phyloP scores from a whole-genome alignment of 140 eudicot genomes.

The Cichorium intybus region DNA sequence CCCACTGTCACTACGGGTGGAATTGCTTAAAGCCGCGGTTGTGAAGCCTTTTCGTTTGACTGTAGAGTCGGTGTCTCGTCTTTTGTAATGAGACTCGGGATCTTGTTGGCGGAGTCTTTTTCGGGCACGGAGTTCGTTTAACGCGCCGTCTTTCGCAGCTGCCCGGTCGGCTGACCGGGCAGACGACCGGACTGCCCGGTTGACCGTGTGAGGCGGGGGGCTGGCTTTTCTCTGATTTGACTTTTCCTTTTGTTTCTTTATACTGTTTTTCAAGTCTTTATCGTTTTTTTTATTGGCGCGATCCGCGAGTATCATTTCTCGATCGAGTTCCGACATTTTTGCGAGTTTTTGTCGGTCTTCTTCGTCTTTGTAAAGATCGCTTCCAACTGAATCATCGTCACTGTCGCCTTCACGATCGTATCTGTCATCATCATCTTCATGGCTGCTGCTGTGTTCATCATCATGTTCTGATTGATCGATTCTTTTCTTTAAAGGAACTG shows the following conservation, averaged over 20 bases:
- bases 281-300: slow-evolving; percentile 68
- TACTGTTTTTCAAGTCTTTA: slow-evolving; percentile 46
- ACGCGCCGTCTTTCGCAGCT: slow-evolving; percentile 55
- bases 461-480: slow-evolving; percentile 61
- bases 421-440: slow-evolving; percentile 50
- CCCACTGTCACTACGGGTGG: slow-evolving; percentile 55
- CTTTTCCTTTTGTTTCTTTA: slow-evolving; percentile 52
- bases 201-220: slow-evolving; percentile 52
- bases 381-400: slow-evolving; percentile 82
- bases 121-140: slow-evolving; percentile 48
- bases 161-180: slow-evolving; percentile 66
- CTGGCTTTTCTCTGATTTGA: slow-evolving; percentile 46
- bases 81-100: slow-evolving; percentile 42
- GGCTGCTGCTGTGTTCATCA: slow-evolving; percentile 68
- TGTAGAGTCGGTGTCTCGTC: slow-evolving; percentile 49
- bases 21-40: slow-evolving; percentile 40
- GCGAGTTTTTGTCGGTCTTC: slow-evolving; percentile 72
- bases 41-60: slow-evolving; percentile 42
- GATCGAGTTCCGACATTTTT: slow-evolving; percentile 69
- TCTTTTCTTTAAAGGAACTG: slow-evolving; percentile 84
- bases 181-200: slow-evolving; percentile 66
- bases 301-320: slow-evolving; percentile 72
- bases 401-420: slow-evolving; percentile 58
- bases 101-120: slow-evolving; percentile 61
- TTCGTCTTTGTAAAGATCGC: slow-evolving; percentile 85